Evolutionary conservation across 1,284 basidiomycete genomes (phyloP).

Genomic region (Ganoderma multipileum): DNA sequence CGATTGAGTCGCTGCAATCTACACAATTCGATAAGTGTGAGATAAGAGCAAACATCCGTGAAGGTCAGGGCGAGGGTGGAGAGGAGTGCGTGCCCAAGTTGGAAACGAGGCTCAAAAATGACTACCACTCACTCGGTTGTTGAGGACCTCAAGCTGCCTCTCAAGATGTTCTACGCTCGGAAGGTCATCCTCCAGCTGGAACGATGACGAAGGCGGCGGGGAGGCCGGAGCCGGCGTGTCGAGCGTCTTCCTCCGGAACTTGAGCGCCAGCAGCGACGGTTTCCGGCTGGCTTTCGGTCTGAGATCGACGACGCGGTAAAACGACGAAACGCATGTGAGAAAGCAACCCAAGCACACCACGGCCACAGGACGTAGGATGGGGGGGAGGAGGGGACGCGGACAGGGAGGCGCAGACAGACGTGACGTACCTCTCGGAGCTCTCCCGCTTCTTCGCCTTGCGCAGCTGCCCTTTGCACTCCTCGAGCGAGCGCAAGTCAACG

Average conservation of each 20-base stretch:
- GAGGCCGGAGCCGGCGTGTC: not conserved
- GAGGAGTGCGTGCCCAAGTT: not conserved
- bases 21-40: not conserved
- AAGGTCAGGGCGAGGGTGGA: too few species aligned
- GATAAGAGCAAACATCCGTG: not conserved
- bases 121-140: constrained; percentile 17
- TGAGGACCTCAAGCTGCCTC: constrained; percentile 14
- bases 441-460: constrained; percentile 24
- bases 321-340: not conserved
- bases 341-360: not conserved
- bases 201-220: not conserved
- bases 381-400: not conserved
- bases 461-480: constrained; percentile 27
- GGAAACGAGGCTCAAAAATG: not conserved
- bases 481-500: constrained; percentile 19
- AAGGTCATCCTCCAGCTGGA: not conserved
- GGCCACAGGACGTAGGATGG: not conserved
- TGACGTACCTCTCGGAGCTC: constrained; percentile 23
- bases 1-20: constrained; percentile 26
- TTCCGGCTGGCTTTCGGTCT: constrained; percentile 21
- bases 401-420: not conserved
- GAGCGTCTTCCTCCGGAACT: constrained; percentile 14
- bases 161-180: constrained; percentile 22
- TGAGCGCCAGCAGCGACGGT: constrained; percentile 15
- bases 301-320: not conserved